A percentile compares a stretch with the other conserved stretches of the same genome.
Conservation (phyloP, 495 filamentous ascomycete genomes). For the Chaetomium tenue region DNA sequence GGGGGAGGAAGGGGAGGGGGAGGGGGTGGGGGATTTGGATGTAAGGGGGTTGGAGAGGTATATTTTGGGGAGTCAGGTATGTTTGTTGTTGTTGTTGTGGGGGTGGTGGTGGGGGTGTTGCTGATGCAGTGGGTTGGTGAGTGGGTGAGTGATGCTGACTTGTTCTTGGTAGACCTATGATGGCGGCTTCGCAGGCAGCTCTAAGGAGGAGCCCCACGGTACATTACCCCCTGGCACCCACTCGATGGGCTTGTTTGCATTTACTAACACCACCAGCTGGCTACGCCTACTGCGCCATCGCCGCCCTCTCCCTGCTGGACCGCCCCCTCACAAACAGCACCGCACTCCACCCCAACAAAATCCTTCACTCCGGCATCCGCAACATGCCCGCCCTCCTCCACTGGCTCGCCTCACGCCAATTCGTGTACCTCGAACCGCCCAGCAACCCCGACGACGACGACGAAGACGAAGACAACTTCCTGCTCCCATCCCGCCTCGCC, state of each 20-base stretch:
- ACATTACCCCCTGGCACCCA: slow-evolving; percentile 40
- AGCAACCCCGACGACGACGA: slow-evolving; percentile 37
- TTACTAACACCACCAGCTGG: slow-evolving; percentile 57
- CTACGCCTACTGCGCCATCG: slow-evolving; percentile 81
- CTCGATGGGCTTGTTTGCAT: no score
- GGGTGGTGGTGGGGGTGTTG: no score
- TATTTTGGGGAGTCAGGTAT: slow-evolving; percentile 56
- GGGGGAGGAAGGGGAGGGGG: slow-evolving; percentile 56
- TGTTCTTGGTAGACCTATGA: slow-evolving; percentile 74
- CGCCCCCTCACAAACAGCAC: slow-evolving; percentile 41
- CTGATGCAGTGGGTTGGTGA: neutral
- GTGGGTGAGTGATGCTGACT: neutral
- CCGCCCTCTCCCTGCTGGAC: slow-evolving; percentile 68
- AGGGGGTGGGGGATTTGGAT: slow-evolving; percentile 67
- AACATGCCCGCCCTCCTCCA: slow-evolving; percentile 37
- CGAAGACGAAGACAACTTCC: slow-evolving; percentile 40
- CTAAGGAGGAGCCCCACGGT: slow-evolving; percentile 87
- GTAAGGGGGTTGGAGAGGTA: slow-evolving; percentile 66
- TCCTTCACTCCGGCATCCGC: slow-evolving; percentile 39
- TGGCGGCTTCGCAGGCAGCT: slow-evolving; percentile 79
- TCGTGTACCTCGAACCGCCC: slow-evolving; percentile 50
- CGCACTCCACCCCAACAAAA: slow-evolving; percentile 32
- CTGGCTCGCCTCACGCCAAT: slow-evolving; percentile 64
- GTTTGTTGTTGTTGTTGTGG: no score
- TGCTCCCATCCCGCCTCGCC: slow-evolving; percentile 39